Base-by-base conservation (phyloP, 148 eudicot genomes). In the Chenopodium suecicum region DNA sequence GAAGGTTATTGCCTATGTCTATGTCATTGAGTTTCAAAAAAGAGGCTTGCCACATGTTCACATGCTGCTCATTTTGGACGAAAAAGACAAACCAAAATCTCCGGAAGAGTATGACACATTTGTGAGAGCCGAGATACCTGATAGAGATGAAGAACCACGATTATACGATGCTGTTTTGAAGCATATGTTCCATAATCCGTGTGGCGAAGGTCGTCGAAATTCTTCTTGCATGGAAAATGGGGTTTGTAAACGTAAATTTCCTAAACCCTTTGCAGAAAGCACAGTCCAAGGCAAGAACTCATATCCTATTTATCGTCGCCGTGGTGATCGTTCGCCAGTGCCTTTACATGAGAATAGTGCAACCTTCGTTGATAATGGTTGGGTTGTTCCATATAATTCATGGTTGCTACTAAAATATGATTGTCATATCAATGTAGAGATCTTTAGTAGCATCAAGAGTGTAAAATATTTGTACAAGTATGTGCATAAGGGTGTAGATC, bases 401-500 rank as follows among this genome's bases (percentile, higher is more conserved):
- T 75, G 27, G 67, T 37, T 75, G 0, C 7, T 75, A 16, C 8
- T 75, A 1, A 75, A 75, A 47, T 75, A 75, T 19, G 66, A 75
- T 75, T 74, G 41, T 27, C 77, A 74, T 54, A 74, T 74, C 20
- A 74, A 54, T 20, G 44, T 74, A 4, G 77, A 75, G 78, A 75
- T 75, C 1, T 75, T 27, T 31, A 75, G 65, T 17, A 75, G 34
- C 7, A 75, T 75, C 13, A 75, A 29, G 46, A 8, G 65, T 7
- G 46, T 75, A 46, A 75, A 75, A 13, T 56, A 75, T 52, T 27
- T 54, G 13, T 75, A 75, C 65, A 75, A 75, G 56, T 56, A 75
- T 56, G 65, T 75, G 46, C 22, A 75, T 6, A 75, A 75, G 23
- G 78, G 78, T 19, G 31, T 44, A 4, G 65, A 54, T 75, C 37